Evolutionary conservation across 176 grass and related monocot genomes (phyloP).

Genomic region (Avena eriantha): DNA sequence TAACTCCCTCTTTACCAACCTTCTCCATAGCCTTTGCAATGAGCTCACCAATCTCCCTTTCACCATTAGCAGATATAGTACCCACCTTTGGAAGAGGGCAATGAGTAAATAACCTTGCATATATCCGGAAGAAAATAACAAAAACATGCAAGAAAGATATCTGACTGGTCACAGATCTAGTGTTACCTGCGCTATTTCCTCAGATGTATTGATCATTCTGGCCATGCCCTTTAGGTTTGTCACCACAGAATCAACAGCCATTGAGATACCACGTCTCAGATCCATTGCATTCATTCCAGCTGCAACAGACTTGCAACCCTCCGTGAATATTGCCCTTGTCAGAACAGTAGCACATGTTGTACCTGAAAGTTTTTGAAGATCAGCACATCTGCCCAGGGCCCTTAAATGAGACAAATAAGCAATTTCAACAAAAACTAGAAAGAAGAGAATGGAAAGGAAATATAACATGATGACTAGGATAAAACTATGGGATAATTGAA

Average conservation of each 20-base stretch:
- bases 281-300: slow-evolving; percentile 95
- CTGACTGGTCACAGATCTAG: slow-evolving; percentile 46
- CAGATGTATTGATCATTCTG: slow-evolving; percentile 87
- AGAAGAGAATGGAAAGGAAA: not conserved
- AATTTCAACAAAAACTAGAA: not conserved
- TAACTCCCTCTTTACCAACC: slow-evolving; percentile 94
- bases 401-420: not conserved
- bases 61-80: slow-evolving; percentile 88
- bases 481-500: not conserved
- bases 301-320: slow-evolving; percentile 85
- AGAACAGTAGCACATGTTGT: slow-evolving; percentile 89
- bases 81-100: slow-evolving; percentile 69
- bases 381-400: not conserved
- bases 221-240: slow-evolving; percentile 83
- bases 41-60: slow-evolving; percentile 93
- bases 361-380: slow-evolving; percentile 52
- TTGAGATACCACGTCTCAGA: slow-evolving; percentile 82
- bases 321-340: slow-evolving; percentile 88
- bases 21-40: slow-evolving; percentile 98
- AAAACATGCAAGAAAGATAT: slow-evolving; percentile 44
- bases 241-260: slow-evolving; percentile 88
- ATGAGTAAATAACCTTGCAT: slow-evolving; percentile 40
- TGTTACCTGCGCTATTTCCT: slow-evolving; percentile 89
- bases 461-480: slow-evolving; percentile 21
- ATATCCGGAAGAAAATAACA: slow-evolving; percentile 36